phyloP scores from a whole-genome alignment of 495 filamentous ascomycete species.

The Ramalina intermedia region DNA sequence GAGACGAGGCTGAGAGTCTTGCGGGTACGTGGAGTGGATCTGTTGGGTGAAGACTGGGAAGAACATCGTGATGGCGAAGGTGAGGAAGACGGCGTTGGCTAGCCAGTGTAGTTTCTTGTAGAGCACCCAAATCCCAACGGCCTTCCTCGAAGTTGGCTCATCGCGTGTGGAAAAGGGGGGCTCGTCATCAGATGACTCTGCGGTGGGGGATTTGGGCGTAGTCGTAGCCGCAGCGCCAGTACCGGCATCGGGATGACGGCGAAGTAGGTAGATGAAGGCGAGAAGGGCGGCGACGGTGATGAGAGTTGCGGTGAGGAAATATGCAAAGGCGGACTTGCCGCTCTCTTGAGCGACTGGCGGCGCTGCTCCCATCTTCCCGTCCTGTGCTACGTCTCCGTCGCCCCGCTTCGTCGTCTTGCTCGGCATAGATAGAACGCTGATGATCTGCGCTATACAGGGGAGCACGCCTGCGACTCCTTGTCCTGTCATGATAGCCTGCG shows the following conservation, averaged over 20 bases:
- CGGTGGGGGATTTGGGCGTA: background rate
- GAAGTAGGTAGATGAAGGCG: slow-evolving; percentile 46
- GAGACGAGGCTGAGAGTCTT: slow-evolving; percentile 30
- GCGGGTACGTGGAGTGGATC: slow-evolving; percentile 53
- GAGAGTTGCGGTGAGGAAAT: slow-evolving; percentile 77
- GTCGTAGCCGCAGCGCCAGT: slow-evolving; percentile 19
- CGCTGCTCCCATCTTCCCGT: slow-evolving; percentile 4
- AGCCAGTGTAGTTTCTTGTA: slow-evolving; percentile 62
- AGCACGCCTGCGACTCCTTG: slow-evolving; percentile 88
- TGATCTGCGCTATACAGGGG: slow-evolving; percentile 70
- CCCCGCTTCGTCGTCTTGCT: background rate
- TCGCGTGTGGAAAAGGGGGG: slow-evolving; percentile 15
- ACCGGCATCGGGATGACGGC: slow-evolving; percentile 28
- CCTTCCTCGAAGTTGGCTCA: slow-evolving; percentile 21
- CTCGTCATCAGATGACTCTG: slow-evolving; percentile 26
- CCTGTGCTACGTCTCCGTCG: slow-evolving; percentile 8
- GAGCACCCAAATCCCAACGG: slow-evolving; percentile 49
- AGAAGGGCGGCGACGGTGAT: slow-evolving; percentile 42
- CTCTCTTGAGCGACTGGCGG: slow-evolving; percentile 21
- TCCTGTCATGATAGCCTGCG: slow-evolving; percentile 90
- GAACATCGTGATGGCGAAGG: slow-evolving; percentile 77
- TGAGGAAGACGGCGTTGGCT: slow-evolving; percentile 54
- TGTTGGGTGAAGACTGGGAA: slow-evolving; percentile 84
- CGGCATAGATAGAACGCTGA: slow-evolving; percentile 61
- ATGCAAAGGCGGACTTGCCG: slow-evolving; percentile 66